Percentiles rank a stretch among this genome's conserved stretches.
Evolutionary conservation across 257 asterid genomes (phyloP).

Genomic region (Phtheirospermum japonicum): DNA sequence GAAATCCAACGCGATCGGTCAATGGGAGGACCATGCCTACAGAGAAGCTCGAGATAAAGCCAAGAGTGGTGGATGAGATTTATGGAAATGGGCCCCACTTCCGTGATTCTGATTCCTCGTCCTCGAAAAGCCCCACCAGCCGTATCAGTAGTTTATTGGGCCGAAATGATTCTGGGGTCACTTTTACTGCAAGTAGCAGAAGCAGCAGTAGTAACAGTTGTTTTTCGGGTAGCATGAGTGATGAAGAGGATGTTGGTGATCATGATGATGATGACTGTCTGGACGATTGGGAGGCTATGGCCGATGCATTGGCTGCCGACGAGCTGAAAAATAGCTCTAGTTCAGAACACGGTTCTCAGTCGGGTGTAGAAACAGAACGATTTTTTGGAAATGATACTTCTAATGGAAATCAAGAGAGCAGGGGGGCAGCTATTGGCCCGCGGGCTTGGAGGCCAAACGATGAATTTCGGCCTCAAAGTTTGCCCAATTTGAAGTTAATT

Average conservation of each 20-base stretch:
- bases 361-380: background rate
- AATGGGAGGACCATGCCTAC: constrained; percentile 30
- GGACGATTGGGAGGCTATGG: constrained; percentile 97
- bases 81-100: constrained; percentile 31
- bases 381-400: background rate
- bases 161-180: constrained; percentile 21
- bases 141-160: constrained; percentile 27
- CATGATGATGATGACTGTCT: constrained; percentile 49
- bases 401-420: constrained; percentile 35
- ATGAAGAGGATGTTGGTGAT: constrained; percentile 39
- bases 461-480: constrained; percentile 76
- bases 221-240: constrained; percentile 57
- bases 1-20: constrained; percentile 26
- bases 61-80: constrained; percentile 42
- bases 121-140: constrained; percentile 64
- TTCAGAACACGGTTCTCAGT: constrained; percentile 23
- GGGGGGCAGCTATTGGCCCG: constrained; percentile 28
- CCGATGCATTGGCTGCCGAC: constrained; percentile 85
- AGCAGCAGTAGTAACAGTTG: constrained; percentile 54
- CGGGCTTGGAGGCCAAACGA: constrained; percentile 91
- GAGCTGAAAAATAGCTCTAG: constrained; percentile 30
- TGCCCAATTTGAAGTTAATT: constrained; percentile 64
- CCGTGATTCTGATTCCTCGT: constrained; percentile 58
- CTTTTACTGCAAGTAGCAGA: constrained; percentile 61
- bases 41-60: constrained; percentile 58